phyloP scores from a whole-genome alignment of 176 grass and related monocot species.

The Musa schizocarpa region DNA sequence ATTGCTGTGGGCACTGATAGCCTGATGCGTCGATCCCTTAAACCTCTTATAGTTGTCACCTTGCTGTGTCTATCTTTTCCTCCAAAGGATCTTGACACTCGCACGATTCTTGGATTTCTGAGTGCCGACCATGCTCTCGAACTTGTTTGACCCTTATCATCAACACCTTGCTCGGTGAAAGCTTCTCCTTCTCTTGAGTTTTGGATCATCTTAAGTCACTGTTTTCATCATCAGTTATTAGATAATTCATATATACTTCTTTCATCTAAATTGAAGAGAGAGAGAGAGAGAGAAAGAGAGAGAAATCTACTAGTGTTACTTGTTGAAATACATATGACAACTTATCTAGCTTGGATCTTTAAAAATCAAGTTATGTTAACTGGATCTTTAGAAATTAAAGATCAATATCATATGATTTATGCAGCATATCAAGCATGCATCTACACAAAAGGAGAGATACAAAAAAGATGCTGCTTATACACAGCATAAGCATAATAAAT shows the following conservation, averaged over 20 bases:
- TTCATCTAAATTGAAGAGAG: not conserved
- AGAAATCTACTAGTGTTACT: not conserved
- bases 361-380: too few species aligned
- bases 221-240: not conserved
- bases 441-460: too few species aligned
- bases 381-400: too few species aligned
- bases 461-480: too few species aligned
- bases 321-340: not conserved
- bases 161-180: not conserved
- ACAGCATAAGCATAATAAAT: too few species aligned
- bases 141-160: conserved; percentile 13
- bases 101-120: conserved; percentile 77
- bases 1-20: conserved; percentile 89
- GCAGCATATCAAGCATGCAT: too few species aligned
- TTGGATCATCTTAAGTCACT: not conserved
- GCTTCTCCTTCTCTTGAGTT: not conserved
- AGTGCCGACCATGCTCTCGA: conserved; percentile 53
- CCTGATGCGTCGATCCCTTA: conserved; percentile 67
- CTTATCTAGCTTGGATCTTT: too few species aligned
- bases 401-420: too few species aligned
- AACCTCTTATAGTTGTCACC: conserved; percentile 70
- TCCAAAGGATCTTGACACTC: conserved; percentile 70
- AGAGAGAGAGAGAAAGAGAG: not conserved
- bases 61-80: conserved; percentile 95
- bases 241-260: not conserved